These are phyloP conservation scores for Selaginella moellendorffii DNA, from an alignment of 75 land plant genomes.

Conservation along the genomic window DNA sequence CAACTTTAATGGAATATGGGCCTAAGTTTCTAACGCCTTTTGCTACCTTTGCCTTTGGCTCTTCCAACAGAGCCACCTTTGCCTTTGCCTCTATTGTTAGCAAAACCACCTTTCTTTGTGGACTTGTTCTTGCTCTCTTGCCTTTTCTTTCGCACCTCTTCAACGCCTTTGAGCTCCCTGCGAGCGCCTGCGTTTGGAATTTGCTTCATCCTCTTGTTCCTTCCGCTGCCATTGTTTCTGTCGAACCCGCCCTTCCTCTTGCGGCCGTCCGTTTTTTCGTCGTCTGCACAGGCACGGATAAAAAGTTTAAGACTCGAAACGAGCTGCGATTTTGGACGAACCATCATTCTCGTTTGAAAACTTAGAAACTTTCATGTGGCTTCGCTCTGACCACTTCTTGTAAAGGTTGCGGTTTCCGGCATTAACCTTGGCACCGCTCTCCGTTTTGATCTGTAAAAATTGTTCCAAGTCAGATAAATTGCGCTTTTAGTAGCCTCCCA, in stretches of 20 bases:
- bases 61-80: slow-evolving; percentile 9
- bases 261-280: not conserved
- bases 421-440: slow-evolving; percentile 73
- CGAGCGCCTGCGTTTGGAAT: slow-evolving; percentile 60
- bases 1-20: no score
- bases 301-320: no score
- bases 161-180: slow-evolving; percentile 58
- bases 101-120: slow-evolving; percentile 8
- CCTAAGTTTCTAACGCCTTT: no score
- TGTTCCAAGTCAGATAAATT: not conserved
- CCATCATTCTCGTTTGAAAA: slow-evolving; percentile 26
- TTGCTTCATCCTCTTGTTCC: slow-evolving; percentile 15
- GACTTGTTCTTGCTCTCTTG: slow-evolving; percentile 47
- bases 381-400: slow-evolving; percentile 76
- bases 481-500: not conserved
- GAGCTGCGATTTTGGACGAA: no score
- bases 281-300: no score
- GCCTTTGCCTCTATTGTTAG: slow-evolving; percentile 9
- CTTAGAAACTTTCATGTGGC: slow-evolving; percentile 45
- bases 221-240: slow-evolving; percentile 18
- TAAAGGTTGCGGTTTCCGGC: slow-evolving; percentile 72
- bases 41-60: slow-evolving; percentile 7
- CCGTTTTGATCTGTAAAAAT: slow-evolving; percentile 53
- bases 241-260: slow-evolving; percentile 14
- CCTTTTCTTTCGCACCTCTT: slow-evolving; percentile 73